Conservation (phyloP, 257 asterid genomes). For the Solanum medicagineum region DNA sequence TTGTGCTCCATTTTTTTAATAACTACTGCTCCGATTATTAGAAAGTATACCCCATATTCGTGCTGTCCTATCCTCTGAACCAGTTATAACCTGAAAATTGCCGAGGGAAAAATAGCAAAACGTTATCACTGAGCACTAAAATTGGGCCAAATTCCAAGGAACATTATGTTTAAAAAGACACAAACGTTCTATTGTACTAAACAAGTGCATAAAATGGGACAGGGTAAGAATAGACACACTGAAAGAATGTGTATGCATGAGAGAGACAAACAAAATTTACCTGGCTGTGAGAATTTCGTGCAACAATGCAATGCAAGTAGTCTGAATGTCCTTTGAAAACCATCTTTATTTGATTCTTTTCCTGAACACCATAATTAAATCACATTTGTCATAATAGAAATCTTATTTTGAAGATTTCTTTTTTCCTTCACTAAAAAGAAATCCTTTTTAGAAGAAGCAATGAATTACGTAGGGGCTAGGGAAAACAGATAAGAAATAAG, state of each 20-base stretch:
- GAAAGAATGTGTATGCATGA: background rate
- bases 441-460: background rate
- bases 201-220: background rate
- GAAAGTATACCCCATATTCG: conserved; percentile 77
- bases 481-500: background rate
- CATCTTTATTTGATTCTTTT: conserved; percentile 57
- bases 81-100: conserved; percentile 71
- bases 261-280: conserved; percentile 17
- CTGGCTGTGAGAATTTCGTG: conserved; percentile 66
- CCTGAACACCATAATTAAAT: conserved; percentile 28
- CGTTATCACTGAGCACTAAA: background rate
- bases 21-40: background rate
- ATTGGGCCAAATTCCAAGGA: background rate
- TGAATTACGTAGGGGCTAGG: background rate
- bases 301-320: conserved; percentile 65
- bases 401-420: background rate
- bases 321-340: conserved; percentile 76
- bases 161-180: background rate
- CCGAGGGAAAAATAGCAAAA: background rate
- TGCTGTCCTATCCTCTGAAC: conserved; percentile 96
- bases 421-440: background rate
- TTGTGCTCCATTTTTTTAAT: background rate
- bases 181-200: background rate
- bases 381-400: background rate
- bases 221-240: background rate